A percentile compares a stretch with the other conserved stretches of the same genome.
Conservation (phyloP, 805 yeast genomes). For the Kluyveromyces wickerhamii region DNA sequence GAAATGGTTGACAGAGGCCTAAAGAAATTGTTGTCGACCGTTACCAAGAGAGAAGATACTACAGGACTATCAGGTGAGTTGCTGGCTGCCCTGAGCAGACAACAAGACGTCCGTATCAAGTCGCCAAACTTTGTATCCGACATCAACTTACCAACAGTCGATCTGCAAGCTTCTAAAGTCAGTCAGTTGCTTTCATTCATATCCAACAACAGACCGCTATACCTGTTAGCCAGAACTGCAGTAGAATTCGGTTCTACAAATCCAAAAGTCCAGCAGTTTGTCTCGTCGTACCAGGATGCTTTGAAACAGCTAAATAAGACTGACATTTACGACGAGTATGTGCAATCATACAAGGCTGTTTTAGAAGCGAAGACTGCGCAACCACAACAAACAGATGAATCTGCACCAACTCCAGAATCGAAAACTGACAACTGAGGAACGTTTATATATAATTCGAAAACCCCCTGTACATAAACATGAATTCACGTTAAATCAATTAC, state of each 20-base stretch:
- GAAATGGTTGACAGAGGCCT: slow-evolving; percentile 17
- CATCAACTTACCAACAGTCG: slow-evolving; percentile 10
- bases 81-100: slow-evolving; percentile 14
- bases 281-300: slow-evolving; percentile 9
- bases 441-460: too few relatives aligned
- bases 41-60: slow-evolving; percentile 12
- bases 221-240: slow-evolving; percentile 19
- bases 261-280: slow-evolving; percentile 10
- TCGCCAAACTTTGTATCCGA: slow-evolving; percentile 10
- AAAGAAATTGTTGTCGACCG: slow-evolving; percentile 16
- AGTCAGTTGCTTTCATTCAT: slow-evolving; percentile 12
- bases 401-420: too few relatives aligned
- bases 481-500: too few relatives aligned
- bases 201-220: slow-evolving; percentile 14
- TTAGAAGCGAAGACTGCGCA: not conserved
- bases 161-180: slow-evolving; percentile 3
- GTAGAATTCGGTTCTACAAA: slow-evolving; percentile 11
- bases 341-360: not conserved
- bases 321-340: slow-evolving; percentile 9
- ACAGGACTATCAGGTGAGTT: slow-evolving; percentile 22
- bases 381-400: too few relatives aligned
- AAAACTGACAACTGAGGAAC: too few relatives aligned
- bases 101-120: slow-evolving; percentile 9
- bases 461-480: too few relatives aligned
- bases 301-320: slow-evolving; percentile 6